Percentiles rank a stretch among this genome's conserved stretches.
Conservation (phyloP, 2,329 filamentous ascomycete genomes). For the Calycina marina region DNA sequence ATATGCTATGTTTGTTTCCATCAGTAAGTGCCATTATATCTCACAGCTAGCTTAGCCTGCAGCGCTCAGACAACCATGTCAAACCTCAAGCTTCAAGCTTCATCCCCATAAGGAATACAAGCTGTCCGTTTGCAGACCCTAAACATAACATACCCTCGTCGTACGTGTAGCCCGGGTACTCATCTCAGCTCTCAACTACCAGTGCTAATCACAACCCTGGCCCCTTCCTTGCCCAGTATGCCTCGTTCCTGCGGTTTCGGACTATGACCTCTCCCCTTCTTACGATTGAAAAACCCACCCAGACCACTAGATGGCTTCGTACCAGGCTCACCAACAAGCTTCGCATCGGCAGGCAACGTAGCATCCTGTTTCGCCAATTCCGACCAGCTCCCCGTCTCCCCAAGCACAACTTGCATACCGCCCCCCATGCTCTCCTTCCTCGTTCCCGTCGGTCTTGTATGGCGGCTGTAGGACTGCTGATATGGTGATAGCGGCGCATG, state of each 20-base stretch:
- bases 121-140: background rate
- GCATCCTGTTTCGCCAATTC: conserved; percentile 76
- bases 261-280: conserved; percentile 80
- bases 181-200: conserved; percentile 27
- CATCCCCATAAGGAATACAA: no score
- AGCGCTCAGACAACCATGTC: no score
- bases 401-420: conserved; percentile 81
- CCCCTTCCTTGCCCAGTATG: conserved; percentile 88
- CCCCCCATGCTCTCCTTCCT: conserved; percentile 30
- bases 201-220: conserved; percentile 58
- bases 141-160: background rate
- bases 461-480: conserved; percentile 17
- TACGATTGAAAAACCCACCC: conserved; percentile 65
- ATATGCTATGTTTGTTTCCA: background rate
- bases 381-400: conserved; percentile 81
- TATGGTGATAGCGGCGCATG: conserved; percentile 17
- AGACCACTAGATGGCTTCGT: conserved; percentile 67
- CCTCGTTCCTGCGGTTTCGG: conserved; percentile 90
- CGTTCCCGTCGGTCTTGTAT: conserved; percentile 12
- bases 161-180: background rate
- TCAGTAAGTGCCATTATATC: background rate
- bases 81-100: no score
- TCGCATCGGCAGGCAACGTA: conserved; percentile 55
- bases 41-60: background rate
- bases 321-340: conserved; percentile 31